phyloP scores from a whole-genome alignment of 2,329 filamentous ascomycete genomes.

The Magnaporthales sp. region DNA sequence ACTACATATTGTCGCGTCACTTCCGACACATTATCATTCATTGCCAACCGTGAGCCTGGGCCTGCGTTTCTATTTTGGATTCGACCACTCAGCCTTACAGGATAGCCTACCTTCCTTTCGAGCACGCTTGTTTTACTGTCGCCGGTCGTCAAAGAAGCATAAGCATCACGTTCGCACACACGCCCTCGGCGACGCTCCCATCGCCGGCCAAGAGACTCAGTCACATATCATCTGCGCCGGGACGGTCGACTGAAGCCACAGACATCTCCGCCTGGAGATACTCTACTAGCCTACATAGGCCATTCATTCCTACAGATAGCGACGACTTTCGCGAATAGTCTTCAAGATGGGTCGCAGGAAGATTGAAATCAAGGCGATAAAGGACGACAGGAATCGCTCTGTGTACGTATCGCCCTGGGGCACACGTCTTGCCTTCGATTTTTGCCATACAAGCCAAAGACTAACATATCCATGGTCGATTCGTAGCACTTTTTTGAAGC shows the following conservation, averaged over 20 bases:
- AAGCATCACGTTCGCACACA: not conserved
- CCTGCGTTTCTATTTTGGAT: not conserved
- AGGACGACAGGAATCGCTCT: slow-evolving; percentile 94
- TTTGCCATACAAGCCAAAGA: not conserved
- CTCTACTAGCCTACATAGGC: not conserved
- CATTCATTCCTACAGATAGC: not conserved
- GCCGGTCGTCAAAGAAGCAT: not conserved
- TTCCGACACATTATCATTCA: not conserved
- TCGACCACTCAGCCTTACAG: not conserved
- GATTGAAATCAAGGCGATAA: slow-evolving; percentile 99
- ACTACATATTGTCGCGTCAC: not conserved
- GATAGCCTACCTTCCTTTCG: not conserved
- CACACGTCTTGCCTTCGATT: no score
- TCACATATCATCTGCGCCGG: not conserved
- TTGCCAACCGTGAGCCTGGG: not conserved
- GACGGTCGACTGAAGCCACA: not conserved
- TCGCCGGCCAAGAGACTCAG: not conserved
- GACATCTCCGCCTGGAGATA: not conserved
- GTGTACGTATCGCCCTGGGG: slow-evolving; percentile 57
- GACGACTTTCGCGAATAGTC: not conserved
- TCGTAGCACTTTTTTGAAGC: slow-evolving; percentile 86
- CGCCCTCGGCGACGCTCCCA: not conserved
- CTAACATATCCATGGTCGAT: slow-evolving; percentile 13
- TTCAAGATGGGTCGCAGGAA: slow-evolving; percentile 86
- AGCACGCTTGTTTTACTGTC: not conserved